These are phyloP conservation scores for Dysphania ambrosioides DNA, from an alignment of 148 eudicot species.

Conservation along the genomic window DNA sequence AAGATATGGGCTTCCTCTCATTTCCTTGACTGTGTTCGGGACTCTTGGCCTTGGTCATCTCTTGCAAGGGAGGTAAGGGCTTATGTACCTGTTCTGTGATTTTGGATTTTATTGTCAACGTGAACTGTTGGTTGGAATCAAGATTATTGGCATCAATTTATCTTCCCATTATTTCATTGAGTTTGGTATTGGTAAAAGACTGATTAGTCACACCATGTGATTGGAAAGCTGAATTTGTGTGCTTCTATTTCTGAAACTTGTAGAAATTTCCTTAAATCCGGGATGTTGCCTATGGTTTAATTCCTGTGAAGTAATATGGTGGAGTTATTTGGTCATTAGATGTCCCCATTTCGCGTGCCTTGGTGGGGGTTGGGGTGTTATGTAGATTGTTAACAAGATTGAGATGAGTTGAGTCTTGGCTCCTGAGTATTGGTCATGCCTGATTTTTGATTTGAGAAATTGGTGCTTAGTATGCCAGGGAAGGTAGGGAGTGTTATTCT, in stretches of 20 bases:
- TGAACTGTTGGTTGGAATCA: neutral
- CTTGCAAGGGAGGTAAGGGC: constrained; percentile 80
- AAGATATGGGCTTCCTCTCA: constrained; percentile 92
- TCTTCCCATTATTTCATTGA: neutral
- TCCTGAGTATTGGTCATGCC: neutral
- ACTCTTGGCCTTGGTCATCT: constrained; percentile 89
- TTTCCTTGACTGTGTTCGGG: constrained; percentile 83
- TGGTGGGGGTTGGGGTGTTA: neutral
- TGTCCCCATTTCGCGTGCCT: neutral
- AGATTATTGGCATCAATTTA: neutral
- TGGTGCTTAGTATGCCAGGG: neutral
- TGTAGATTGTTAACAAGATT: neutral
- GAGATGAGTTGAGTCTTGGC: neutral
- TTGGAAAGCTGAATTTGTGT: neutral
- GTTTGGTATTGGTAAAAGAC: neutral
- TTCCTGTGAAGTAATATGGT: constrained; percentile 1
- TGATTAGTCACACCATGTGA: neutral
- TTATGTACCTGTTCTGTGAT: neutral
- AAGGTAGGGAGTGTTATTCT: neutral
- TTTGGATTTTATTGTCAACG: neutral
- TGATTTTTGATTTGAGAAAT: neutral
- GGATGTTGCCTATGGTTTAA: neutral
- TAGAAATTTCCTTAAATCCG: neutral
- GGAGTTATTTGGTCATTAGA: neutral
- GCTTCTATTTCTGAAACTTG: neutral